These are phyloP conservation scores for Xylariales sp. DNA, from an alignment of 2,329 filamentous ascomycete species.

Conservation along the genomic window DNA sequence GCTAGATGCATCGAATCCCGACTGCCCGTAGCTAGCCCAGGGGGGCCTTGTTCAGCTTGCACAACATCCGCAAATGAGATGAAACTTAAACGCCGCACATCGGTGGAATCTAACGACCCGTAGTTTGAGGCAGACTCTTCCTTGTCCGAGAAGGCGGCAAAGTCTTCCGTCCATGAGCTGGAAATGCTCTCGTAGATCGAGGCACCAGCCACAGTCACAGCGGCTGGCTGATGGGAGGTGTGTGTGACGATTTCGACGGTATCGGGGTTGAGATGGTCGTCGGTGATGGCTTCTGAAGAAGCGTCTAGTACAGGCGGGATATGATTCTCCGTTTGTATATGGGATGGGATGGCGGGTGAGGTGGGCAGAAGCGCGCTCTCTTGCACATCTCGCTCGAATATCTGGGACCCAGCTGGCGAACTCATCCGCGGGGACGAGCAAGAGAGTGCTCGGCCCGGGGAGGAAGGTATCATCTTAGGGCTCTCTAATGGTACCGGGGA, in stretches of 20 bases:
- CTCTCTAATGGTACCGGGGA: conserved; percentile 59
- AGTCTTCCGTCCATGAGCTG: conserved; percentile 68
- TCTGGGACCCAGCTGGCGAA: conserved; percentile 82
- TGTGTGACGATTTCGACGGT: conserved; percentile 94
- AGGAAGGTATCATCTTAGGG: conserved; percentile 65
- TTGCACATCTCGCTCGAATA: conserved; percentile 96
- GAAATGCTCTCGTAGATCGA: conserved; percentile 56
- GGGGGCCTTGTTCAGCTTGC: conserved; percentile 80
- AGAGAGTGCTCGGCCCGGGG: conserved; percentile 72
- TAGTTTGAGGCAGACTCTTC: conserved; percentile 79
- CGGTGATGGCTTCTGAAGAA: conserved; percentile 91
- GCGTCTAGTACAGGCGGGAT: conserved; percentile 93
- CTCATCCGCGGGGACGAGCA: conserved; percentile 79
- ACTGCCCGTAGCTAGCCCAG: conserved; percentile 61
- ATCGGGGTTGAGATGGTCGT: conserved; percentile 84
- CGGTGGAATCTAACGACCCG: conserved; percentile 79
- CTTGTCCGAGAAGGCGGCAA: conserved; percentile 64
- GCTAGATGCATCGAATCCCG: conserved; percentile 77
- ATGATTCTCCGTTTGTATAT: conserved; percentile 93
- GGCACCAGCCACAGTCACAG: conserved; percentile 70
- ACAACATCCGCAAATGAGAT: conserved; percentile 98
- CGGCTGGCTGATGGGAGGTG: conserved; percentile 82
- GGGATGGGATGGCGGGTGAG: conserved; percentile 88
- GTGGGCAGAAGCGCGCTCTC: conserved; percentile 77
- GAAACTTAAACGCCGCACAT: conserved; percentile 88